phyloP scores from a whole-genome alignment of 1,284 basidiomycete species.

The Dichomitus squalens region DNA sequence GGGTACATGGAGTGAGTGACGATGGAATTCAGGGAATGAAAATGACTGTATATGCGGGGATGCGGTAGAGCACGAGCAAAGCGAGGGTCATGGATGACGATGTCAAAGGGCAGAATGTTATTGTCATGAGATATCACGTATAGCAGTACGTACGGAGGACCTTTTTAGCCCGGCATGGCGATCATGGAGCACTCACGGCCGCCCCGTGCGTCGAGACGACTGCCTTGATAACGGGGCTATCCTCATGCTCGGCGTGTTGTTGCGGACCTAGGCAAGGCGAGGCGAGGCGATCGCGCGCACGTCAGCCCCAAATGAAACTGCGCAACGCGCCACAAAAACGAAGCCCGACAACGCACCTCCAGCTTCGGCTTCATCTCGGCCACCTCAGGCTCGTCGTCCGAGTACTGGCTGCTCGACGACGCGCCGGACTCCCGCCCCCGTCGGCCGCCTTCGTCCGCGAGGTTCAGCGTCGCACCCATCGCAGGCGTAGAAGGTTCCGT shows the following conservation, averaged over 20 bases:
- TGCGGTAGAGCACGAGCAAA: background rate
- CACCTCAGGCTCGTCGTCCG: constrained; percentile 10
- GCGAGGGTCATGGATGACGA: background rate
- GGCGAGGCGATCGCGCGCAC: background rate
- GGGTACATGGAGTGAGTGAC: background rate
- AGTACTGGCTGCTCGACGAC: constrained; percentile 16
- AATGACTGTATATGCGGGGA: constrained; percentile 1
- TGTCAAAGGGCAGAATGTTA: background rate
- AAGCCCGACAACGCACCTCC: constrained; percentile 5
- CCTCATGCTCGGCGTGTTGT: constrained; percentile 11
- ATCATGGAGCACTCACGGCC: background rate
- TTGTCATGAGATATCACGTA: background rate
- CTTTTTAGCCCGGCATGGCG: background rate
- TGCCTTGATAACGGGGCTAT: background rate
- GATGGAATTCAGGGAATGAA: background rate
- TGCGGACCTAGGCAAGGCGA: constrained; percentile 26
- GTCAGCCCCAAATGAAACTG: background rate
- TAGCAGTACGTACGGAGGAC: background rate
- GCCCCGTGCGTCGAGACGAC: constrained; percentile 13
- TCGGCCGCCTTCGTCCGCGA: constrained; percentile 40
- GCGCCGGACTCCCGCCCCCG: constrained; percentile 20
- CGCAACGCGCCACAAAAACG: background rate
- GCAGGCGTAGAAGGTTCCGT: constrained; percentile 29
- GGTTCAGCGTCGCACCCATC: constrained; percentile 16
- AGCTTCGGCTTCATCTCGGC: constrained; percentile 11